A percentile compares a stretch with the other conserved stretches of the same genome.
Conservation (phyloP, 1,139 yeast species). For the Geotrichum fermentans region DNA sequence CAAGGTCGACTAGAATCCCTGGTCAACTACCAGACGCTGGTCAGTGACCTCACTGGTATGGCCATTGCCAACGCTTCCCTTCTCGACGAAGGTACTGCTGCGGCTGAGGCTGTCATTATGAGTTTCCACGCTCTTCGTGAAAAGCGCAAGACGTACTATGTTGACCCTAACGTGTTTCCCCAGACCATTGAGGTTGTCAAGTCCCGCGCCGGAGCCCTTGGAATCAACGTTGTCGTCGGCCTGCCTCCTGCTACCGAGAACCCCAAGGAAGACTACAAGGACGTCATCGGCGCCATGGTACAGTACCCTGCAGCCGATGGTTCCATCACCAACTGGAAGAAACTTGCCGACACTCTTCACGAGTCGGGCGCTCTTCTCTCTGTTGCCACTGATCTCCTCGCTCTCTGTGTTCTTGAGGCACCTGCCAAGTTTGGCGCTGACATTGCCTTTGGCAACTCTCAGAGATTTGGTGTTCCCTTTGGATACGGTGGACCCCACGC, state of each 20-base stretch:
- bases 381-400: conserved; percentile 85
- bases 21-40: conserved; percentile 83
- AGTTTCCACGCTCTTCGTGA: conserved; percentile 64
- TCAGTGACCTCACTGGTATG: conserved; percentile 85
- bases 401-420: conserved; percentile 76
- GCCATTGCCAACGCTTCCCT: conserved; percentile 90
- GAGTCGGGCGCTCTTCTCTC: conserved; percentile 67
- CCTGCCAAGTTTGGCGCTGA: conserved; percentile 89
- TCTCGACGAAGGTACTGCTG: conserved; percentile 96
- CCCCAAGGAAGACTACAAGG: conserved; percentile 44
- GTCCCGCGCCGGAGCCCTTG: conserved; percentile 74
- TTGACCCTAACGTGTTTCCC: conserved; percentile 73
- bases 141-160: conserved; percentile 63
- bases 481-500: conserved; percentile 99
- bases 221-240: conserved; percentile 61
- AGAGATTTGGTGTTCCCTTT: conserved; percentile 94
- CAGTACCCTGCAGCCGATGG: conserved; percentile 94
- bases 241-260: conserved; percentile 42
- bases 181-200: conserved; percentile 77
- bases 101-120: conserved; percentile 94
- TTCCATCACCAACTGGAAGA: conserved; percentile 50
- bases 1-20: conserved; percentile 92
- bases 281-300: conserved; percentile 74
- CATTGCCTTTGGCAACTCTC: conserved; percentile 86
- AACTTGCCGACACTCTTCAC: conserved; percentile 64